Percentiles rank a stretch among this genome's conserved stretches.
phyloP scores from a whole-genome alignment of 768 basidiomycete species.

The Coprinopsis cinerea region DNA sequence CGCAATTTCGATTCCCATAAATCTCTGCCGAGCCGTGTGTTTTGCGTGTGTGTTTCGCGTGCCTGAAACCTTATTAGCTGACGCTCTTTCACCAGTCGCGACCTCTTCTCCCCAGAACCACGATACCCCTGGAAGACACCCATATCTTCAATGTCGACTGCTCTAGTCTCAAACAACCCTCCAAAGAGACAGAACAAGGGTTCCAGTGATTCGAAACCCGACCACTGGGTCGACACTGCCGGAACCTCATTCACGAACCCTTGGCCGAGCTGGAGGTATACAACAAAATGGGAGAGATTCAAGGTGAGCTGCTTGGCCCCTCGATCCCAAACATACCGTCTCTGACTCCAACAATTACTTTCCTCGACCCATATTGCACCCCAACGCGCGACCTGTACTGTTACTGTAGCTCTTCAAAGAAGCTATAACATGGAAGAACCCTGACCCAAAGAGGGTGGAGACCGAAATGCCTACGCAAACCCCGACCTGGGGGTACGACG shows the following conservation, averaged over 20 bases:
- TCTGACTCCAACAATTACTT: no score
- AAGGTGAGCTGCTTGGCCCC: no score
- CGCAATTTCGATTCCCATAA: no score
- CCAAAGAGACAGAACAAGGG: background rate
- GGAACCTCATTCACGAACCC: slow-evolving; percentile 22
- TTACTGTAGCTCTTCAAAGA: slow-evolving; percentile 14
- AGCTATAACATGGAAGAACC: slow-evolving; percentile 1
- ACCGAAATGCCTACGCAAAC: slow-evolving; percentile 26
- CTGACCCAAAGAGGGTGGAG: slow-evolving; percentile 1
- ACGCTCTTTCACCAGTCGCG: no score
- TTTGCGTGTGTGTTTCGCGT: no score
- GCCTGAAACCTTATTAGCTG: no score
- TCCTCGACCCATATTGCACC: background rate
- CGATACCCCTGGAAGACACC: no score
- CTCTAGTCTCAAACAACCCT: background rate
- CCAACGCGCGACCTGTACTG: slow-evolving; percentile 3
- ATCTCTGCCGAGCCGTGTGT: no score
- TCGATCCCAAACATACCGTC: no score
- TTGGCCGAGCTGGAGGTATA: slow-evolving; percentile 23
- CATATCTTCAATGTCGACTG: background rate
- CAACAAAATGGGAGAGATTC: slow-evolving; percentile 14
- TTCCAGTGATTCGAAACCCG: slow-evolving; percentile 10
- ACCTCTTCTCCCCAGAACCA: no score
- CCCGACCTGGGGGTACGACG: slow-evolving; percentile 32
- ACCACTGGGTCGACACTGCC: slow-evolving; percentile 21